Base-by-base conservation (phyloP, 2,329 filamentous ascomycete species). In the Epichloe coenophiala region DNA sequence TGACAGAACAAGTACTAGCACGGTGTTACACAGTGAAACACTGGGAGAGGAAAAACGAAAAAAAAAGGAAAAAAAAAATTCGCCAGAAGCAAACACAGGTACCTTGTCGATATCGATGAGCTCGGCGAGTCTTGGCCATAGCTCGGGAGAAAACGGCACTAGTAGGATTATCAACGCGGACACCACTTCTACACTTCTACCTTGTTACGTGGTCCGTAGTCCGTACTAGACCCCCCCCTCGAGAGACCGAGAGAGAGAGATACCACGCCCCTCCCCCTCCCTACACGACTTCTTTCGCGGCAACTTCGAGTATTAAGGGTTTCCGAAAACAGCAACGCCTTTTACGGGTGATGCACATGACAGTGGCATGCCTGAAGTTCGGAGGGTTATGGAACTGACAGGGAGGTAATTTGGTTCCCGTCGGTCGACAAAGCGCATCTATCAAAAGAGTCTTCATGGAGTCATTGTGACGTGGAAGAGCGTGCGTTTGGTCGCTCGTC, bases 61-160 rank as follows among this genome's bases (percentile, higher is more conserved):
- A 17, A 17, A 17, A 17, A 2, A 17, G 17, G 17, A 2, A 39
- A 31, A 40, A 33, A 37, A 50, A n/a, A 51, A 43, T 12, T 12
- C 23, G 12, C 43, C 47, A 17, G 6, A 38, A 33, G 36, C 49
- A 41, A 37, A 37, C 51, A n/a, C 40, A 17, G 1, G 1, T 17
- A 12, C 9, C 36, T 53, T n/a, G 38, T 41, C 23, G 44, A 51
- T 23, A 17, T 50, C 19, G 48, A 52, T 23, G 45, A 45, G 41
- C 21, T 38, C 33, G 15, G 40, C 39, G 39, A 41, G 17, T 39
- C 39, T 41, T 12, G 17, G 19, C 21, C 40, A 33, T 15, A 8
- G 47, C 15, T 27, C 17, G 27, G 27, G 8, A 31, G 27, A 17
- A 31, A 17, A 38, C 3, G 36, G 2, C 36, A 8, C 13, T 38